These are phyloP conservation scores for Aspergillus nanangensis DNA, from an alignment of 495 filamentous ascomycete species.

Conservation along the genomic window DNA sequence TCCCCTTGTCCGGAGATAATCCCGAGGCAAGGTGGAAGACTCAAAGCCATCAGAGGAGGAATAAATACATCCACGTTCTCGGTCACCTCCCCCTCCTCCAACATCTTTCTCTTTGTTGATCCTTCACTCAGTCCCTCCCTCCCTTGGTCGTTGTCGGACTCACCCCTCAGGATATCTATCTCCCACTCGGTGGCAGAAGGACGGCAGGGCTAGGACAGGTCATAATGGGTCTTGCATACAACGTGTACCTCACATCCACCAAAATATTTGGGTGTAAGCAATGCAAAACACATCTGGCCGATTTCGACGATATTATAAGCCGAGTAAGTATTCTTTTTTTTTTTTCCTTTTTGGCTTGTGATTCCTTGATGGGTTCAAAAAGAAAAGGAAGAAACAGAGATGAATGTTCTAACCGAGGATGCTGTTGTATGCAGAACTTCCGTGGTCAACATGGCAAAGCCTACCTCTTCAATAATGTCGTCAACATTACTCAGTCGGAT, in stretches of 20 bases:
- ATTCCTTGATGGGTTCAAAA: constrained; percentile 4
- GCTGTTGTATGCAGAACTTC: constrained; percentile 69
- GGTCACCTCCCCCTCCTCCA: not conserved
- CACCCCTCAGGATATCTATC: constrained; percentile 12
- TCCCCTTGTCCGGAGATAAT: too few species aligned
- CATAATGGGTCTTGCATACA: constrained; percentile 91
- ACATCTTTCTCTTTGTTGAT: not conserved
- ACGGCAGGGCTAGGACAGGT: constrained; percentile 13
- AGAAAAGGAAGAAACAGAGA: too few species aligned
- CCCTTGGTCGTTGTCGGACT: constrained; percentile 6
- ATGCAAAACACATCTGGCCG: constrained; percentile 93
- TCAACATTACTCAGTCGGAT: constrained; percentile 79
- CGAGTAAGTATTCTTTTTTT: constrained; percentile 53
- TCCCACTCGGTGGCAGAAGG: constrained; percentile 9
- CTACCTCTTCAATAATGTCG: constrained; percentile 90
- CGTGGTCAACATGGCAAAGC: constrained; percentile 98
- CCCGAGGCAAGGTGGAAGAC: too few species aligned
- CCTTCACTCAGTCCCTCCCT: not conserved
- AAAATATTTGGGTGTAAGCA: constrained; percentile 94
- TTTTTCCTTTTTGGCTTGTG: constrained; percentile 3
- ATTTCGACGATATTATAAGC: constrained; percentile 94
- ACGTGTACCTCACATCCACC: constrained; percentile 84
- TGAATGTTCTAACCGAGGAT: constrained; percentile 8
- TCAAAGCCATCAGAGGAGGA: too few species aligned
- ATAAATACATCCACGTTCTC: too few species aligned